A percentile compares a stretch with the other conserved stretches of the same genome.
These are phyloP conservation scores for Saccharomyces hybrid DNA, from an alignment of 1,139 yeast species.

Conservation along the genomic window DNA sequence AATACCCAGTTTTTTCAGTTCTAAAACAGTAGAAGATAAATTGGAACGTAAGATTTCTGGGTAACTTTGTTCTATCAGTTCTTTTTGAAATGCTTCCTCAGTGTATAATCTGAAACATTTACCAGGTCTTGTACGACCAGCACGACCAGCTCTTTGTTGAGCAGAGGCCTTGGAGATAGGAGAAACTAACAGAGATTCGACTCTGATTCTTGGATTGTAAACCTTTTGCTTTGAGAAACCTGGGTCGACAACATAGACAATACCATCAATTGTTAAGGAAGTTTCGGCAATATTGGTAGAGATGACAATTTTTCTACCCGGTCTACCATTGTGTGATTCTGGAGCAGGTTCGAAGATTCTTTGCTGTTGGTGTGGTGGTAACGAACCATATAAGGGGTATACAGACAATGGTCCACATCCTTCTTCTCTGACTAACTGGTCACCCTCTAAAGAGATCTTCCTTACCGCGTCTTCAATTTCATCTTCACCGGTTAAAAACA, in stretches of 20 bases:
- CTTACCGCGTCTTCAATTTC: constrained; percentile 97
- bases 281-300: constrained; percentile 97
- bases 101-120: constrained; percentile 94
- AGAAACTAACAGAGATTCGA: constrained; percentile 86
- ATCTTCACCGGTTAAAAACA: constrained; percentile 94
- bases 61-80: constrained; percentile 86
- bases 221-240: constrained; percentile 96
- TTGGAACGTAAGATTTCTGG: constrained; percentile 93
- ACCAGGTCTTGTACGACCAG: constrained; percentile 99
- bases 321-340: constrained; percentile 55
- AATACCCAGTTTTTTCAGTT: constrained; percentile 85
- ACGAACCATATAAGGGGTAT: constrained; percentile 89
- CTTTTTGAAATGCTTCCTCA: constrained; percentile 92
- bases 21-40: constrained; percentile 84
- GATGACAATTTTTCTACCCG: constrained; percentile 88
- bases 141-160: constrained; percentile 99
- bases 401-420: constrained; percentile 83
- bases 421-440: constrained; percentile 79
- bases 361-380: constrained; percentile 94
- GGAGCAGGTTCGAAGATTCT: constrained; percentile 87
- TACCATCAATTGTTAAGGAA: constrained; percentile 94
- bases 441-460: constrained; percentile 79
- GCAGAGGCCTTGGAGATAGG: constrained; percentile 97
- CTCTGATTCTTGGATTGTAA: constrained; percentile 92
- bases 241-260: constrained; percentile 95